These are phyloP conservation scores for Wickerhamiella shivajii DNA, from an alignment of 805 yeast species.

Conservation along the genomic window DNA sequence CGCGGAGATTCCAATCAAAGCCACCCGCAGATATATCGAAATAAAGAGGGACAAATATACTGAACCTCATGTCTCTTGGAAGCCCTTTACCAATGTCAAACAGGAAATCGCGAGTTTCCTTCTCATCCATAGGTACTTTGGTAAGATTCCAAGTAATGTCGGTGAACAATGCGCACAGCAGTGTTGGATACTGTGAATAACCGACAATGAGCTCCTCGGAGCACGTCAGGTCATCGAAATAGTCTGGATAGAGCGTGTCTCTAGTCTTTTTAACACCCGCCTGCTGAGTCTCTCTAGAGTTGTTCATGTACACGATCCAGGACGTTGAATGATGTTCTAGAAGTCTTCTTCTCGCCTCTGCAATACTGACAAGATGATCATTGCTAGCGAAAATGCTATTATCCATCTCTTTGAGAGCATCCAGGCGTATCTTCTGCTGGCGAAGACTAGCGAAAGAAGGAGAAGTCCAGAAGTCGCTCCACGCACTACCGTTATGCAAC, in stretches of 20 bases:
- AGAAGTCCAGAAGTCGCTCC: slow-evolving; percentile 17
- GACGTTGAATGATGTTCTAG: slow-evolving; percentile 38
- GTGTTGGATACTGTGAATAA: slow-evolving; percentile 35
- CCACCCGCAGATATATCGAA: slow-evolving; percentile 28
- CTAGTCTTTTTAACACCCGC: slow-evolving; percentile 28
- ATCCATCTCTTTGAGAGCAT: not conserved
- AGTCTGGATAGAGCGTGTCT: slow-evolving; percentile 22
- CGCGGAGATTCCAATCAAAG: slow-evolving; percentile 34
- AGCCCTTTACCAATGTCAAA: slow-evolving; percentile 68
- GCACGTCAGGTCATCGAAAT: slow-evolving; percentile 26
- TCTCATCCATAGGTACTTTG: slow-evolving; percentile 38
- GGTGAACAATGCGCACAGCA: slow-evolving; percentile 37
- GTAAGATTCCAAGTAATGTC: slow-evolving; percentile 35
- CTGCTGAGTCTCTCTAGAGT: slow-evolving; percentile 19
- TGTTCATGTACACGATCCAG: slow-evolving; percentile 56
- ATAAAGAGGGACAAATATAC: slow-evolving; percentile 51
- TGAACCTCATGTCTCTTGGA: slow-evolving; percentile 54
- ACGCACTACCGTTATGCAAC: too few species aligned
- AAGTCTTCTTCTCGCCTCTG: slow-evolving; percentile 26
- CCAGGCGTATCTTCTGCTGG: slow-evolving; percentile 9
- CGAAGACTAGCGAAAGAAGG: slow-evolving; percentile 12
- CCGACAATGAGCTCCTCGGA: slow-evolving; percentile 34
- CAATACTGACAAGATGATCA: slow-evolving; percentile 19
- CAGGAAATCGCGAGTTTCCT: slow-evolving; percentile 45
- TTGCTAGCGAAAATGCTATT: not conserved